Evolutionary conservation across 2,329 filamentous ascomycete genomes (phyloP).

Genomic region (Hymenoscyphus scutula): DNA sequence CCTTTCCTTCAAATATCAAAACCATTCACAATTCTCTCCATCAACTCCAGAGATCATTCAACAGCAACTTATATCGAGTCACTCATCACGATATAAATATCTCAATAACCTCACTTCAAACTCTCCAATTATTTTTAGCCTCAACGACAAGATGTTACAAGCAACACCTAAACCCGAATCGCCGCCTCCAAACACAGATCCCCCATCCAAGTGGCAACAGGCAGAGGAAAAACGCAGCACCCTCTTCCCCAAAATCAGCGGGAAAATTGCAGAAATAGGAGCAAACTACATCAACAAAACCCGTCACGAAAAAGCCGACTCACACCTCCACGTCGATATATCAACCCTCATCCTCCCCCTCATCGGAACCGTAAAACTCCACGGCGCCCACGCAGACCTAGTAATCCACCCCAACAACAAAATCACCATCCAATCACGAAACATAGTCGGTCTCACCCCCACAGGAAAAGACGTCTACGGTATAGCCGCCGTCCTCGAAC

Average conservation of each 20-base stretch:
- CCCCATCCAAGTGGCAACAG: no score
- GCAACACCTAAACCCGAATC: no score
- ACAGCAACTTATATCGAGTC: no score
- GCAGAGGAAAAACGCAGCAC: conserved; percentile 12
- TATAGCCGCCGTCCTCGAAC: conserved; percentile 15
- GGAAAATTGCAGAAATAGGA: conserved; percentile 18
- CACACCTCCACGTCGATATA: neutral
- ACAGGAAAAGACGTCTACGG: conserved; percentile 16
- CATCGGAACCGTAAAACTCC: conserved; percentile 29
- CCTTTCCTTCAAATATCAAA: no score
- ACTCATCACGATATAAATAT: no score
- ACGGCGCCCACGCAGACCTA: conserved; percentile 29
- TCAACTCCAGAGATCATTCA: no score
- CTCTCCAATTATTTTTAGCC: no score
- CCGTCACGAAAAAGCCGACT: neutral
- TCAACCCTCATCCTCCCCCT: conserved; percentile 11
- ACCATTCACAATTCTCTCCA: no score
- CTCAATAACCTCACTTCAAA: no score
- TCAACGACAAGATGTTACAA: no score
- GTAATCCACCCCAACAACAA: conserved; percentile 20
- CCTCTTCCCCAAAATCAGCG: conserved; percentile 26
- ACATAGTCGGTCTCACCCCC: conserved; percentile 11
- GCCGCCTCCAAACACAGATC: no score
- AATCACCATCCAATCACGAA: conserved; percentile 25
- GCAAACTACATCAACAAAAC: conserved; percentile 12